A percentile compares a stretch with the other conserved stretches of the same genome.
Conservation (phyloP, 2,329 filamentous ascomycete species). For the Ophiognomonia clavigignenti-juglandacearum region DNA sequence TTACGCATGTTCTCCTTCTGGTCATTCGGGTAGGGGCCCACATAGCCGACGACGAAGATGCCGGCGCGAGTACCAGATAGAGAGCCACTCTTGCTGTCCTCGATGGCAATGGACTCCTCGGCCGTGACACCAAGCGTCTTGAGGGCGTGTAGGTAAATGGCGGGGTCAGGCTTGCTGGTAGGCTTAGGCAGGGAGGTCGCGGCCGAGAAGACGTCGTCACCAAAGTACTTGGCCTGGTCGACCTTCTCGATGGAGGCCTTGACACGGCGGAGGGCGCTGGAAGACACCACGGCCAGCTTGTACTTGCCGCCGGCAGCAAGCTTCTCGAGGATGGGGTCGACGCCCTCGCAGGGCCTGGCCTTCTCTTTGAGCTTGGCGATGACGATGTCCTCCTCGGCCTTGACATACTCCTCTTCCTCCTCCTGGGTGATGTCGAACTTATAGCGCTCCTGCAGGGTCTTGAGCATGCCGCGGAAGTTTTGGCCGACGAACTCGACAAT, state of each 20-base stretch:
- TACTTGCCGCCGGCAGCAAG: slow-evolving; percentile 60
- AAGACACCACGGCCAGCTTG: slow-evolving; percentile 74
- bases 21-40: slow-evolving; percentile 66
- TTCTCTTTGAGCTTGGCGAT: slow-evolving; percentile 71
- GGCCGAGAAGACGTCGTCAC: slow-evolving; percentile 73
- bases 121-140: slow-evolving; percentile 67
- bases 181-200: slow-evolving; percentile 72
- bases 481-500: slow-evolving; percentile 87
- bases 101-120: slow-evolving; percentile 71
- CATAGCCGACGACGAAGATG: slow-evolving; percentile 80
- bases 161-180: slow-evolving; percentile 88
- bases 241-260: slow-evolving; percentile 74
- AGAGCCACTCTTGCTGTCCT: slow-evolving; percentile 85
- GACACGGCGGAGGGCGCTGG: slow-evolving; percentile 73
- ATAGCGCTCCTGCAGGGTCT: slow-evolving; percentile 69
- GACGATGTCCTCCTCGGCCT: slow-evolving; percentile 74
- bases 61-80: slow-evolving; percentile 68
- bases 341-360: slow-evolving; percentile 64
- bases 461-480: slow-evolving; percentile 92
- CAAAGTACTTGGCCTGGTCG: slow-evolving; percentile 75
- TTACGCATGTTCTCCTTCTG: slow-evolving; percentile 63
- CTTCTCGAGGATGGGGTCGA: slow-evolving; percentile 61
- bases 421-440: slow-evolving; percentile 63
- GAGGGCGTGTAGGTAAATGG: slow-evolving; percentile 78
- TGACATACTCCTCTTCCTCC: slow-evolving; percentile 71